Conservation (phyloP, 108 stramenopile genomes). For the Cyclotella sp. region DNA sequence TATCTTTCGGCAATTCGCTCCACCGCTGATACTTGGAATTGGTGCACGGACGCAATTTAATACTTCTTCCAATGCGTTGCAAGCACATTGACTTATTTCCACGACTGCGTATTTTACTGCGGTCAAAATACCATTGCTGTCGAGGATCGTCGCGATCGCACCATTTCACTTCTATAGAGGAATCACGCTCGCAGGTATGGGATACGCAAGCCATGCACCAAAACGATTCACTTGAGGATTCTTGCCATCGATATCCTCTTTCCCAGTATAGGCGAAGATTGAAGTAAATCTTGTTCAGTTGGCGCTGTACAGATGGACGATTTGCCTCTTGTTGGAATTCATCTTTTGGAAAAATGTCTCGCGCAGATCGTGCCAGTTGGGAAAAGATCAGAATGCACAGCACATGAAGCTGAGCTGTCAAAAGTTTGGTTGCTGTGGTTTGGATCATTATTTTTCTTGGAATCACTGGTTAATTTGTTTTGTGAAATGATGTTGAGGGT, state of each 20-base stretch:
- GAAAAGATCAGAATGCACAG: neutral
- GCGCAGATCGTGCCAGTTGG: neutral
- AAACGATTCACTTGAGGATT: constrained; percentile 9
- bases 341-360: neutral
- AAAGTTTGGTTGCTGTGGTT: constrained; percentile 6
- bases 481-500: neutral
- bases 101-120: constrained; percentile 9
- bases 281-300: constrained; percentile 7
- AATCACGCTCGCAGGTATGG: neutral
- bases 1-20: constrained; percentile 2
- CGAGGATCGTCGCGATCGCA: constrained; percentile 8
- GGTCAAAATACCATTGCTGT: constrained; percentile 23
- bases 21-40: constrained; percentile 6
- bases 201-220: constrained; percentile 17
- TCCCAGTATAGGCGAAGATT: constrained; percentile 17
- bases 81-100: constrained; percentile 13
- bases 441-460: neutral
- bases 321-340: neutral
- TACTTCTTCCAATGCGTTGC: constrained; percentile 5
- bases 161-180: constrained; percentile 1
- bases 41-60: constrained; percentile 6
- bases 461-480: neutral
- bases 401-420: constrained; percentile 3
- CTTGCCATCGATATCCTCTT: constrained; percentile 19
- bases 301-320: neutral